phyloP scores from a whole-genome alignment of 352 stramenopile species.

The Phytopythium sindhum region DNA sequence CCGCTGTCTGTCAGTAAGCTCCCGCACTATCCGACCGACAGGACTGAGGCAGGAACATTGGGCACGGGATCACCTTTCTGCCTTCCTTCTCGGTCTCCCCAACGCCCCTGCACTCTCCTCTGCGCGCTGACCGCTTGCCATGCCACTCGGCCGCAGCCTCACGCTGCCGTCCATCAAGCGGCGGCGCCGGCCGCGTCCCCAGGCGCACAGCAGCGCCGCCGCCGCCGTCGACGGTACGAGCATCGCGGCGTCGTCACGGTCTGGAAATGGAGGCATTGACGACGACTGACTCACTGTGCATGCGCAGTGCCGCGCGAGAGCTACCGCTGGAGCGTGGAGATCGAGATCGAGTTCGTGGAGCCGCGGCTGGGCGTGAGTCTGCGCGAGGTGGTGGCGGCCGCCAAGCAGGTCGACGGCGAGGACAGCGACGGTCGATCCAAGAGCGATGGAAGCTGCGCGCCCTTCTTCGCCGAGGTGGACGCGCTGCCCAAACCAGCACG shows the following conservation, averaged over 20 bases:
- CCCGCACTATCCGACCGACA: too few species aligned
- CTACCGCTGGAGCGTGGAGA: constrained; percentile 49
- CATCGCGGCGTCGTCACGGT: background rate
- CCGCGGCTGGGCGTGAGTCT: constrained; percentile 58
- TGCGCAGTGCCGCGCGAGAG: background rate
- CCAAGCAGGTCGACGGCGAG: constrained; percentile 22
- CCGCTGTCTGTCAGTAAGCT: too few species aligned
- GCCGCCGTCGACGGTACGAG: background rate
- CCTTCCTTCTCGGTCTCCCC: background rate
- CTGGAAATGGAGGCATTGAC: too few species aligned
- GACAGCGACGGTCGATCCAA: background rate
- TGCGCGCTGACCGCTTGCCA: background rate
- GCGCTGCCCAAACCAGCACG: constrained; percentile 47
- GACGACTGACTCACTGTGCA: too few species aligned
- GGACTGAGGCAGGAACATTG: too few species aligned
- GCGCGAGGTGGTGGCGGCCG: constrained; percentile 38
- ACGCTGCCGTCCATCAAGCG: constrained; percentile 7
- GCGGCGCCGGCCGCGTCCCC: constrained; percentile 2
- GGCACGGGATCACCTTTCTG: background rate
- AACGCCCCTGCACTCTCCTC: background rate
- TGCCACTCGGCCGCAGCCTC: constrained; percentile 9
- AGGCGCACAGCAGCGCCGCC: constrained; percentile 4
- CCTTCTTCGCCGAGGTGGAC: constrained; percentile 65
- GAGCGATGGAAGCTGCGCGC: background rate
- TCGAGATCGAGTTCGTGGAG: constrained; percentile 65